Percentiles rank a stretch among this genome's conserved stretches.
Evolutionary conservation across 2,329 filamentous ascomycete species (phyloP).

Genomic region (Fusarium chlamydosporum): DNA sequence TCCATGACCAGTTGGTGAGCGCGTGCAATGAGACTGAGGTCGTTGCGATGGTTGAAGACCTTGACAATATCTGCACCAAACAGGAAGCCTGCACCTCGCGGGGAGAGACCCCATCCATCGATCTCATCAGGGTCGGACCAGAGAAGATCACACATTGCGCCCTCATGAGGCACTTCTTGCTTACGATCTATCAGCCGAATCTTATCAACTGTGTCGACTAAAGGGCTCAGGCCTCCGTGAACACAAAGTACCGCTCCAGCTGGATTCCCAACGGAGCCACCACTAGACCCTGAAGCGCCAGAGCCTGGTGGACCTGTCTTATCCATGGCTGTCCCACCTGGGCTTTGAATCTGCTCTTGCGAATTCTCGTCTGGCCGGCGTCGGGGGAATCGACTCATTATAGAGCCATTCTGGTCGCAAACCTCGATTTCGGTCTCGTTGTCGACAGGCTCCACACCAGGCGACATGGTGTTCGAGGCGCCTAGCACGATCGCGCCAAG

Average conservation of each 20-base stretch:
- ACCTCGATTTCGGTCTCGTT: slow-evolving; percentile 93
- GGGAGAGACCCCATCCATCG: slow-evolving; percentile 95
- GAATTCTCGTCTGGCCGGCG: slow-evolving; percentile 52
- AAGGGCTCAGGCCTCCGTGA: slow-evolving; percentile 90
- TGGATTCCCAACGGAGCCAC: slow-evolving; percentile 73
- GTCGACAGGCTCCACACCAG: slow-evolving; percentile 67
- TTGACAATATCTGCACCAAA: slow-evolving; percentile 97
- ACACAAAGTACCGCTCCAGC: slow-evolving; percentile 93
- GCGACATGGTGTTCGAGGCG: slow-evolving; percentile 75
- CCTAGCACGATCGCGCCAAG: slow-evolving; percentile 92
- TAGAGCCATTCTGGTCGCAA: slow-evolving; percentile 83
- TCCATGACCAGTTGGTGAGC: slow-evolving; percentile 99
- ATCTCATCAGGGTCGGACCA: slow-evolving; percentile 99
- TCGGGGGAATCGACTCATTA: slow-evolving; percentile 80
- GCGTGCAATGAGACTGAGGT: slow-evolving; percentile 90
- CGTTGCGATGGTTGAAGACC: slow-evolving; percentile 94
- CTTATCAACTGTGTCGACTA: slow-evolving; percentile 95
- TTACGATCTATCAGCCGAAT: slow-evolving; percentile 95
- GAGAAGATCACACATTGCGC: slow-evolving; percentile 97
- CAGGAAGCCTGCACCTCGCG: slow-evolving; percentile 93
- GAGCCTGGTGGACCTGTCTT: slow-evolving; percentile 81
- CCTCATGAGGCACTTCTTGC: slow-evolving; percentile 98
- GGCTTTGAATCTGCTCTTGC: slow-evolving; percentile 50
- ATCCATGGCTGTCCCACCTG: slow-evolving; percentile 50
- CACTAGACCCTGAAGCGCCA: slow-evolving; percentile 79